Percentiles rank a stretch among this genome's conserved stretches.
Conservation (phyloP, 305 asterid genomes). For the Fraxinus xanthoxyloides region DNA sequence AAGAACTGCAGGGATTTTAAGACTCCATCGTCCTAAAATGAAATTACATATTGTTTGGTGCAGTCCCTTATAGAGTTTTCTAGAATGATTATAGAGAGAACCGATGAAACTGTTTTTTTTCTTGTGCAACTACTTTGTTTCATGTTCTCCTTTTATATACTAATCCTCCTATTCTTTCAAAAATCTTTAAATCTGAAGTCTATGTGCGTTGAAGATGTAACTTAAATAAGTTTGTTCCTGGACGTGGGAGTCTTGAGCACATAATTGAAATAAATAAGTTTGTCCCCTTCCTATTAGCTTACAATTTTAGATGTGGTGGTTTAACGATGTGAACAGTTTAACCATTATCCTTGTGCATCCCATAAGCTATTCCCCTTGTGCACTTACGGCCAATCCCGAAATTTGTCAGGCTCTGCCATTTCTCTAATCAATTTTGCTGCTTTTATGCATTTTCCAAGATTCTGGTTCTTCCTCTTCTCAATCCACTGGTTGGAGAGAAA, state of each 20-base stretch:
- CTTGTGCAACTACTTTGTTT: neutral
- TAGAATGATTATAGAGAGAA: neutral
- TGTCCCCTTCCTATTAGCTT: neutral
- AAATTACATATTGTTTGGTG: neutral
- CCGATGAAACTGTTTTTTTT: neutral
- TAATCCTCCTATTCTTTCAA: neutral
- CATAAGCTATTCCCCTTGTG: neutral
- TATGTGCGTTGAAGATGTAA: neutral
- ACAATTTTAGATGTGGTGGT: neutral
- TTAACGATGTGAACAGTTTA: neutral
- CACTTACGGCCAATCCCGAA: neutral
- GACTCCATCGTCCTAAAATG: neutral
- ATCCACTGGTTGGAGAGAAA: slow-evolving; percentile 82
- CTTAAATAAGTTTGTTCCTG: neutral
- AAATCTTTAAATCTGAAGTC: neutral
- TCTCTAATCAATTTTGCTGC: slow-evolving; percentile 10
- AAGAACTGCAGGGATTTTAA: neutral
- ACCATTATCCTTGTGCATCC: neutral
- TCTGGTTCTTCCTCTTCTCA: slow-evolving; percentile 75
- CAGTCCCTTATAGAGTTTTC: neutral
- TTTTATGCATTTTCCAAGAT: slow-evolving; percentile 41
- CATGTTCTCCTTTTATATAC: neutral
- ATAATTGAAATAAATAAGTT: neutral
- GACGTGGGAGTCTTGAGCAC: neutral
- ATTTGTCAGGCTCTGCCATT: neutral